Percentiles rank a stretch among this genome's conserved stretches.
Conservation (phyloP, 2,329 filamentous ascomycete genomes). For the Uncinocarpus reesii region DNA sequence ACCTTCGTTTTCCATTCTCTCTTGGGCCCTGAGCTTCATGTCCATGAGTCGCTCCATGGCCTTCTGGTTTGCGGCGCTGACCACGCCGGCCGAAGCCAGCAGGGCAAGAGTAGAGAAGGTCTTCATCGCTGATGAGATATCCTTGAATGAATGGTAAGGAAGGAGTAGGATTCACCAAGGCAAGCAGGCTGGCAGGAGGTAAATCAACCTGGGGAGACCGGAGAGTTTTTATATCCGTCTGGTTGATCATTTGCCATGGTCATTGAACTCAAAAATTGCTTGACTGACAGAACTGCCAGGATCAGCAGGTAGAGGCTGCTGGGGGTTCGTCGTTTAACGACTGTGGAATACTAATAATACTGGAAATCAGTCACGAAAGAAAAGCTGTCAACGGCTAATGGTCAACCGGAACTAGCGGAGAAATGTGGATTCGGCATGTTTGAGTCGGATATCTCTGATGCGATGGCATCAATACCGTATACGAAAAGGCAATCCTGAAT, state of each 20-base stretch:
- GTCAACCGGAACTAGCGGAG: background rate
- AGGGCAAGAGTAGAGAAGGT: conserved; percentile 12
- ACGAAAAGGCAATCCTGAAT: background rate
- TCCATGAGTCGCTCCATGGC: conserved; percentile 18
- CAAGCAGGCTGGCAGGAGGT: background rate
- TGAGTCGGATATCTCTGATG: background rate
- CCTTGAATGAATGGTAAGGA: background rate
- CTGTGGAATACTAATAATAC: background rate
- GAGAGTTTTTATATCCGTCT: conserved; percentile 3
- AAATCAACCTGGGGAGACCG: background rate
- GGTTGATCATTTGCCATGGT: background rate
- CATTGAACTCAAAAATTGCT: background rate
- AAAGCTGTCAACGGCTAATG: background rate
- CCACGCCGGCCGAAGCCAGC: conserved; percentile 14
- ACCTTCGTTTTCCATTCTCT: conserved; percentile 12
- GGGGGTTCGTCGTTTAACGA: background rate
- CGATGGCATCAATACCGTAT: background rate
- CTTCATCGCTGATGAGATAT: conserved; percentile 12
- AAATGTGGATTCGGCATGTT: background rate
- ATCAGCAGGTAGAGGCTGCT: background rate
- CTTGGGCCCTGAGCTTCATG: conserved; percentile 16
- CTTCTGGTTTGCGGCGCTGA: conserved; percentile 8
- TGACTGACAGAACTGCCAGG: background rate
- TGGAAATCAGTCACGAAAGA: background rate
- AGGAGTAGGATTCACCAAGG: background rate